Evolutionary conservation across 768 basidiomycete species (phyloP), one percentile per base, ranked within the genome.

Genomic region (Antrodiella citrinella): DNA sequence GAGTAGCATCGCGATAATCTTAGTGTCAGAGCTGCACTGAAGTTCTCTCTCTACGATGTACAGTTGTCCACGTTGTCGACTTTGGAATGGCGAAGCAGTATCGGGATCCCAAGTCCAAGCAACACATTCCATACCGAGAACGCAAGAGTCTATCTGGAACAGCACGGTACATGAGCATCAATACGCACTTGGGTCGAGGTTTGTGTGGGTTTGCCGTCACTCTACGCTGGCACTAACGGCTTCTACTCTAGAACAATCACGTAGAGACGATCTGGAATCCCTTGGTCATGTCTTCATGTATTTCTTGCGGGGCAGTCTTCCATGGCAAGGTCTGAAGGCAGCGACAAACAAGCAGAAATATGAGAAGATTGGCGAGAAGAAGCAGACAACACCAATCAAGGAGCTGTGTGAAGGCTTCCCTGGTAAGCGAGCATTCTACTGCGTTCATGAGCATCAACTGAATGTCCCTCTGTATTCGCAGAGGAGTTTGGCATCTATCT

Each of bases 71-170:
- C 62, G 86, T 91, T 46, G 94, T 99, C 50, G 96, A 99, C 67
- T 98, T 99, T 64, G 96, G 96, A 41, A 98, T 99, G 96, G 96
- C 96, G 22, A 98, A 98, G 69, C 95, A 98, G 68, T 99, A 97
- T 64, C 86, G 96, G 48, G 96, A 99, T 67, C 96, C 96, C 10
- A 98, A 95, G 74, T 94, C 94, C 54, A 96, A 96, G 69, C 95
- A 98, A 67, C 96, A 99, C 67, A 99, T 99, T 54, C 96, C 96
- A 48, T 99, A 99, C 69, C 81, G 96, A 53, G 96, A 99, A 72
- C 80, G 95, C 60, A 99, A 99, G 77, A 92, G 89, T 65, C 73
- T 99, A 49, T 91, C 87, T 60, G 96, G 96, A 13, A 99, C 96
- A 13, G 96, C 96, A 30, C 84, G 96, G 44, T 99, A 99, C 75